Base-by-base conservation (phyloP, 495 filamentous ascomycete species). In the Alectoria sarmentosa region DNA sequence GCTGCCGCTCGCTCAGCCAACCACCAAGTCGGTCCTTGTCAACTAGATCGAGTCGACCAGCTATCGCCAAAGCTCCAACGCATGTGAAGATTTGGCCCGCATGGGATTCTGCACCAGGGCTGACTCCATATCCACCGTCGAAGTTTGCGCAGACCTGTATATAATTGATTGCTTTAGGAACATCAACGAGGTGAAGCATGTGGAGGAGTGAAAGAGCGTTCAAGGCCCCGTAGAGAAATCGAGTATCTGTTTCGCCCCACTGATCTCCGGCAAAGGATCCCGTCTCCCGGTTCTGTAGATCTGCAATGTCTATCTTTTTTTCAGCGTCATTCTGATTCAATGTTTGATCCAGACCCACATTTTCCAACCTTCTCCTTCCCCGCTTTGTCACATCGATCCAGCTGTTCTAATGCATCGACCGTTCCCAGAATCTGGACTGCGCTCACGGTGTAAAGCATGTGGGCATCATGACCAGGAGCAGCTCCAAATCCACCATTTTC, bases 191-290 rank as follows among this genome's bases (percentile, higher is more conserved):
- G 55, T 86, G 71, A 17, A 95, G 72, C 21, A 89, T 80, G 4
- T 82, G 82, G 15, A 98, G 78, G 4, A 98, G 82, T 0, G 91
- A 96, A 37, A 98, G 79, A 10, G 90, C 88, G 74, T 91, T 93
- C 62, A 98, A 78, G 7, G 91, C 90, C 42, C 88, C 87, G 72
- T 93, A 97, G 6, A 98, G 80, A 73, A 98, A 98, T 17, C 94
- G 85, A 10, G 95, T 98, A 75, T 98, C 94, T 60, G 84, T 84
- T 76, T 98, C 94, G 13, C 95, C 94, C 92, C 92, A 98, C 74
- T 96, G 86, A 68, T 98, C 95, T 48, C 94, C 94, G 67, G 86
- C 85, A 72, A 98, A 97, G 2, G 86, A 90, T 64, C 94, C 94
- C 34, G 87, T 90, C 67, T 89, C 78, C 4, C 75, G 78, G 69